phyloP scores from a whole-genome alignment of 768 basidiomycete genomes.

The Podaxis carcinomalis region DNA sequence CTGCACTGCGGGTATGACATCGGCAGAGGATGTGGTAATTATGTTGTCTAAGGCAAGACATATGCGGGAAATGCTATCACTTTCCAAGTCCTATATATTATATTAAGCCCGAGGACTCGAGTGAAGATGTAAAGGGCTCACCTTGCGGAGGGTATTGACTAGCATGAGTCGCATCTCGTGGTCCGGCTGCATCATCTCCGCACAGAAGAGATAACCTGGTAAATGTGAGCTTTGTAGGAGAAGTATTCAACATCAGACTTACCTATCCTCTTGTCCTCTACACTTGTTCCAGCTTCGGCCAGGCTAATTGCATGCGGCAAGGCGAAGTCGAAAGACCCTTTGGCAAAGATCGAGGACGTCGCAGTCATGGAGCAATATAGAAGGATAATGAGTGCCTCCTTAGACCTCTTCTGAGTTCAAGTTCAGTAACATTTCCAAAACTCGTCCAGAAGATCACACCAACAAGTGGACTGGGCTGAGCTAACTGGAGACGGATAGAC shows the following conservation, averaged over 20 bases:
- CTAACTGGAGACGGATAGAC: slow-evolving; percentile 47
- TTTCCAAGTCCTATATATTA: slow-evolving; percentile 63
- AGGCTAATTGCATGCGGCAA: slow-evolving; percentile 73
- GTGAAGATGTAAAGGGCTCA: slow-evolving; percentile 18
- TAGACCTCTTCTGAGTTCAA: slow-evolving; percentile 50
- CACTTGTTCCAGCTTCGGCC: slow-evolving; percentile 60
- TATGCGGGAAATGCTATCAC: slow-evolving; percentile 46
- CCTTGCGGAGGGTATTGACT: slow-evolving; percentile 84
- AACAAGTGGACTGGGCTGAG: slow-evolving; percentile 50
- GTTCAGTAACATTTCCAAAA: slow-evolving; percentile 13
- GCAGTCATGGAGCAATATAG: slow-evolving; percentile 62
- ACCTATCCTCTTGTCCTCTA: slow-evolving; percentile 70
- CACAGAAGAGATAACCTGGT: slow-evolving; percentile 76
- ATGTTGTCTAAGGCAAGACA: slow-evolving; percentile 72
- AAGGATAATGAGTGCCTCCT: slow-evolving; percentile 63
- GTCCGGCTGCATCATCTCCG: slow-evolving; percentile 60
- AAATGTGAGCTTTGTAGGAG: not conserved
- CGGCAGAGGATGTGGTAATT: slow-evolving; percentile 54
- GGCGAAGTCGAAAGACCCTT: slow-evolving; percentile 61
- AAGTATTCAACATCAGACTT: slow-evolving; percentile 9
- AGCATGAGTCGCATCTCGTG: slow-evolving; percentile 80
- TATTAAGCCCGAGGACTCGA: not conserved
- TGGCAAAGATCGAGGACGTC: slow-evolving; percentile 35
- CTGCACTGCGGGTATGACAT: slow-evolving; percentile 75
- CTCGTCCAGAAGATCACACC: slow-evolving; percentile 24